These are phyloP conservation scores for Arabidopsis thaliana DNA, from an alignment of 345 rosid species.

Conservation along the genomic window TAIR10.1 NC_003075.7:12332501-12333000, in stretches of 20 bases:
- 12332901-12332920: constrained; percentile 39
- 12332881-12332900: constrained; percentile 38
- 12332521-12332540: no score
- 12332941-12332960: background rate
- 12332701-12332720: constrained; percentile 17
- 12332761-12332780: constrained; percentile 1
- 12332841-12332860: constrained; percentile 33
- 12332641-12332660: background rate
- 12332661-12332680: background rate
- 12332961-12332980: background rate
- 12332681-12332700: constrained; percentile 6
- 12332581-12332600: no score
- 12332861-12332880: constrained; percentile 36
- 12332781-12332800: background rate
- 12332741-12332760: background rate
- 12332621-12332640: background rate
- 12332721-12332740: background rate
- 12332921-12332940: constrained; percentile 25
- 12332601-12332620: no score
- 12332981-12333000: constrained; percentile 34
- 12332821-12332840: background rate
- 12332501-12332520: no score
- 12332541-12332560: no score
- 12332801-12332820: background rate
- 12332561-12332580: no score